Conservation (phyloP, 805 yeast genomes). For the Spathaspora arborariae region DNA sequence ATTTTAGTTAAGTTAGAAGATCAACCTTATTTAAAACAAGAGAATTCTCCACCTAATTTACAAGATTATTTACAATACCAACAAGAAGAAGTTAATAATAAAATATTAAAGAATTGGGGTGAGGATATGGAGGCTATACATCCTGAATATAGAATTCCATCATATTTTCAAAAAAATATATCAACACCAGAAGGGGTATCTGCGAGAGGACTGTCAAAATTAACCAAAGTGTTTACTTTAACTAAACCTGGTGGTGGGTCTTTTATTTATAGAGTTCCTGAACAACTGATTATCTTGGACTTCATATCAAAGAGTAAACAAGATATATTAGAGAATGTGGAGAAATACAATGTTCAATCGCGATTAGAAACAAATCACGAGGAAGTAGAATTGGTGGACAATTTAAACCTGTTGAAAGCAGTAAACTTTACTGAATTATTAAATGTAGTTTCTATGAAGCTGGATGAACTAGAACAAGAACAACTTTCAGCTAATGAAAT, state of each 20-base stretch:
- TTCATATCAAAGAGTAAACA: conserved; percentile 48
- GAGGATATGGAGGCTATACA: conserved; percentile 17
- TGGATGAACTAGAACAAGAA: conserved; percentile 15
- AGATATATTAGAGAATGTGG: conserved; percentile 19
- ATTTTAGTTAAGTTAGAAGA: conserved; percentile 30
- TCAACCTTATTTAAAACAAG: conserved; percentile 27
- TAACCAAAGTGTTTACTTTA: conserved; percentile 18
- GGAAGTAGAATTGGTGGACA: conserved; percentile 19
- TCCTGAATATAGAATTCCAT: conserved; percentile 25
- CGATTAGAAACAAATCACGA: conserved; percentile 14
- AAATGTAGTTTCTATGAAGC: conserved; percentile 20
- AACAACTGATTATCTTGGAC: conserved; percentile 63
- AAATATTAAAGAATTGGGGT: conserved; percentile 5
- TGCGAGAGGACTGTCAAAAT: conserved; percentile 15
- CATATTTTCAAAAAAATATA: conserved; percentile 22
- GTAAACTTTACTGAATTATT: conserved; percentile 49
- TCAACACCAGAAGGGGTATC: conserved; percentile 17
- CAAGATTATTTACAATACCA: conserved; percentile 29
- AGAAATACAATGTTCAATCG: conserved; percentile 20
- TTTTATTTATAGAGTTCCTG: conserved; percentile 63
- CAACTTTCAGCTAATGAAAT: conserved; percentile 35
- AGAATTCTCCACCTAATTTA: conserved; percentile 12
- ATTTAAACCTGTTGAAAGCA: conserved; percentile 25
- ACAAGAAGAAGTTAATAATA: neutral
- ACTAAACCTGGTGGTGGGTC: conserved; percentile 24